Percentiles rank a stretch among this genome's conserved stretches.
These are phyloP conservation scores for Tulasnella sp. DNA, from an alignment of 768 basidiomycete species.

Conservation along the genomic window DNA sequence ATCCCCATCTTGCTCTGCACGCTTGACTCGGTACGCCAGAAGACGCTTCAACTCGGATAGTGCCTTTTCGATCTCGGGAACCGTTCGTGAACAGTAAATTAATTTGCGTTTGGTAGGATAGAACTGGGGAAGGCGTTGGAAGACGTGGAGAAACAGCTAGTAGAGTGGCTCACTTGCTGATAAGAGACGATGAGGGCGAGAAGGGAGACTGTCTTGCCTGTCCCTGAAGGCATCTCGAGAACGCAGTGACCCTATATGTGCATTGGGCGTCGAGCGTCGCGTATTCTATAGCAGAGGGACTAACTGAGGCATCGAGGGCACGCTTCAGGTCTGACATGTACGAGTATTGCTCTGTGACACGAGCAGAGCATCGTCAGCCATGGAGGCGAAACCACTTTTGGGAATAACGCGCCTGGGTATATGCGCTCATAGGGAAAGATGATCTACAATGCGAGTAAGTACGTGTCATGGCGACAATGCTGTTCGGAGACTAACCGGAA, in stretches of 20 bases:
- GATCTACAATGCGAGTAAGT: constrained; percentile 37
- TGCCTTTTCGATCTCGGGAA: constrained; percentile 98
- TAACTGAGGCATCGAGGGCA: constrained; percentile 85
- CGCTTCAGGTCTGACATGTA: constrained; percentile 99
- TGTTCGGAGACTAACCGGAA: constrained; percentile 40
- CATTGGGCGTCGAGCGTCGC: background rate
- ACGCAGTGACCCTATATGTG: constrained; percentile 82
- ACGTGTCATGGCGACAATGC: constrained; percentile 4
- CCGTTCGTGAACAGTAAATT: constrained; percentile 97
- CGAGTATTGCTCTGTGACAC: constrained; percentile 78
- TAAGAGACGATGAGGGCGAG: constrained; percentile 94
- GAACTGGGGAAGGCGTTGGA: constrained; percentile 42
- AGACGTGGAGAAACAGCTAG: background rate
- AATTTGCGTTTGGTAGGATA: constrained; percentile 87
- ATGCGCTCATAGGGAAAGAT: constrained; percentile 91
- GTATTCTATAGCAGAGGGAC: no score
- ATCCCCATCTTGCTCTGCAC: constrained; percentile 41
- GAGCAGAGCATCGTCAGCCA: constrained; percentile 1
- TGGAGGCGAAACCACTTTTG: background rate
- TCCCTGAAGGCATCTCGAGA: constrained; percentile 99
- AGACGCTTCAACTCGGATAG: constrained; percentile 87
- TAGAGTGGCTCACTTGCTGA: constrained; percentile 55
- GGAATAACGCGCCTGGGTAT: constrained; percentile 63
- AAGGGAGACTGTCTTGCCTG: constrained; percentile 95
- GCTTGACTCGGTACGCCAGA: constrained; percentile 71